phyloP scores from a whole-genome alignment of 2,329 filamentous ascomycete genomes.

The Chaetomiaceae sp. region DNA sequence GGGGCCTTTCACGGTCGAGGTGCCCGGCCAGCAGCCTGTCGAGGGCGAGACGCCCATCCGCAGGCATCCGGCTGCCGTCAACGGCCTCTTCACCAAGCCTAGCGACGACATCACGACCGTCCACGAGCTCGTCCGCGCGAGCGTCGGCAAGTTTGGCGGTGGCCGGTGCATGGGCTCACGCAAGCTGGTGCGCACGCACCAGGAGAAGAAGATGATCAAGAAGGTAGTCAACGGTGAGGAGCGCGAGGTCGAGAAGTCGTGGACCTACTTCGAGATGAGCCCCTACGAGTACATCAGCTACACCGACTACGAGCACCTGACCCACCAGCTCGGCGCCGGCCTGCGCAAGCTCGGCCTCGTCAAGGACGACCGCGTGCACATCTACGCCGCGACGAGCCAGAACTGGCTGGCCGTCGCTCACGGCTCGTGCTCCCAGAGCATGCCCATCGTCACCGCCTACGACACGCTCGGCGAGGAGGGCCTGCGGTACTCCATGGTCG shows the following conservation, averaged over 20 bases:
- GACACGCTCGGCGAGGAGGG: constrained; percentile 74
- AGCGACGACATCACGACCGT: constrained; percentile 62
- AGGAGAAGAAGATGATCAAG: constrained; percentile 84
- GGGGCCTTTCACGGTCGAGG: constrained; percentile 63
- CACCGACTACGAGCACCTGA: constrained; percentile 68
- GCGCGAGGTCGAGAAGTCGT: constrained; percentile 74
- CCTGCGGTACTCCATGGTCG: constrained; percentile 65
- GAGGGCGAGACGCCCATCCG: constrained; percentile 71
- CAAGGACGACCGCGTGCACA: constrained; percentile 65
- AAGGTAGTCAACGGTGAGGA: constrained; percentile 78
- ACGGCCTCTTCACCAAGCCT: constrained; percentile 56
- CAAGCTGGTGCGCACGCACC: constrained; percentile 67
- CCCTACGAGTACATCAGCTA: constrained; percentile 72
- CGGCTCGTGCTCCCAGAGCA: constrained; percentile 62
- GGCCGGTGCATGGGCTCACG: constrained; percentile 62
- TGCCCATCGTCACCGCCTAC: constrained; percentile 79
- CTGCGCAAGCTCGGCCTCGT: constrained; percentile 66
- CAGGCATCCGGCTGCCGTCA: constrained; percentile 55
- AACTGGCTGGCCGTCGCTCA: constrained; percentile 49
- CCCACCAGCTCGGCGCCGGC: constrained; percentile 61
- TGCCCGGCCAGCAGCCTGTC: constrained; percentile 54
- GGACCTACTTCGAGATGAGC: constrained; percentile 82
- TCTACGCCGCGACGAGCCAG: constrained; percentile 68
- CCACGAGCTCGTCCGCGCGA: constrained; percentile 67
- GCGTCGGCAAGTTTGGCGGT: constrained; percentile 60